Conservation (phyloP, 768 basidiomycete genomes). For the Leucosporidium yakuticum region DNA sequence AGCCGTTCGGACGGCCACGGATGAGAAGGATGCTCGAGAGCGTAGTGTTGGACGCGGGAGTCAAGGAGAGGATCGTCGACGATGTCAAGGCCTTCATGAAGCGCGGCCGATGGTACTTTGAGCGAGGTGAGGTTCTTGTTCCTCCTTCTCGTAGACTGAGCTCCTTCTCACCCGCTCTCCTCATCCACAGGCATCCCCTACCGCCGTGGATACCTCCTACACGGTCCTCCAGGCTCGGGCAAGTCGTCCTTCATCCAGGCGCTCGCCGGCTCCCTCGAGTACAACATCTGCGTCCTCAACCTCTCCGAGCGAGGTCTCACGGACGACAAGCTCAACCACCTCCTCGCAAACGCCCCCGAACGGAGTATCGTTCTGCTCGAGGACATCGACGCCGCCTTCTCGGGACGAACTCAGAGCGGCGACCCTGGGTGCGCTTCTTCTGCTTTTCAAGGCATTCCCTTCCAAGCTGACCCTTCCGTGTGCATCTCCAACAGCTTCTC, state of each 20-base stretch:
- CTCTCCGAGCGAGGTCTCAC: slow-evolving; percentile 91
- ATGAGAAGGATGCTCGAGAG: slow-evolving; percentile 77
- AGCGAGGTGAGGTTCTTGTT: slow-evolving; percentile 60
- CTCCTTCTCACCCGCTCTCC: not conserved
- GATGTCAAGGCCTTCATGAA: slow-evolving; percentile 78
- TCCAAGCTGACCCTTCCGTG: not conserved
- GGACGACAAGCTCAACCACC: slow-evolving; percentile 91
- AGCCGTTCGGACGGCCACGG: slow-evolving; percentile 86
- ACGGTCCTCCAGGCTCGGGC: slow-evolving; percentile 95
- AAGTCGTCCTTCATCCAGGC: slow-evolving; percentile 99
- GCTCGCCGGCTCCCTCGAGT: slow-evolving; percentile 80
- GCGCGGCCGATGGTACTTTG: slow-evolving; percentile 88
- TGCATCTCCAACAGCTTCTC: slow-evolving; percentile 60
- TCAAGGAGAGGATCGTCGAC: slow-evolving; percentile 72
- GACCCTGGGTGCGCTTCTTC: slow-evolving; percentile 72
- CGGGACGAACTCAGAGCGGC: slow-evolving; percentile 77
- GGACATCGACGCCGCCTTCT: slow-evolving; percentile 95
- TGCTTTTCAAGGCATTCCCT: not conserved
- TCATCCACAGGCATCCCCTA: slow-evolving; percentile 77
- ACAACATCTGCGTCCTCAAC: slow-evolving; percentile 94
- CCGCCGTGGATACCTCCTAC: slow-evolving; percentile 84
- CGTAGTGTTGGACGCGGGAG: slow-evolving; percentile 75
- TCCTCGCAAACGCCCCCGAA: slow-evolving; percentile 87
- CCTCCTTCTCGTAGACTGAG: not conserved
- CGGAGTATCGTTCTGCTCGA: slow-evolving; percentile 92